These are phyloP conservation scores for Cladorrhinum sp. DNA, from an alignment of 2,329 filamentous ascomycete genomes.

Conservation along the genomic window DNA sequence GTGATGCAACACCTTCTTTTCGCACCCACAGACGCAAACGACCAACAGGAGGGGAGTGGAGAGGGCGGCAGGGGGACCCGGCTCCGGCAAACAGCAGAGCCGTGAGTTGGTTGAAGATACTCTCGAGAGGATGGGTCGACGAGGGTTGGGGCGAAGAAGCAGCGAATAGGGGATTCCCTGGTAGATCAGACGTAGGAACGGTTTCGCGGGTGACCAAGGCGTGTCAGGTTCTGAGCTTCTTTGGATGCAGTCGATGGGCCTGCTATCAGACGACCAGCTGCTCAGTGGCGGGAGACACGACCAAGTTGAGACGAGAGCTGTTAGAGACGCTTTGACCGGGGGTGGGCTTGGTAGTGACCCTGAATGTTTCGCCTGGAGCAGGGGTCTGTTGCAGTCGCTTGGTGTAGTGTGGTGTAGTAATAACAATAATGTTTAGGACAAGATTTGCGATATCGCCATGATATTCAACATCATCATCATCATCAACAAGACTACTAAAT, in stretches of 20 bases:
- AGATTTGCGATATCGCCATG: background rate
- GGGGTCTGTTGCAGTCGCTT: slow-evolving; percentile 25
- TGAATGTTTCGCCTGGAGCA: slow-evolving; percentile 38
- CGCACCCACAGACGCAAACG: slow-evolving; percentile 14
- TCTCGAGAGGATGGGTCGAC: slow-evolving; percentile 8
- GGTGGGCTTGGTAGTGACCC: slow-evolving; percentile 30
- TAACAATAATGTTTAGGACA: background rate
- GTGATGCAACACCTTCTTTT: slow-evolving; percentile 17
- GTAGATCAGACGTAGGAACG: slow-evolving; percentile 44
- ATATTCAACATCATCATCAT: background rate
- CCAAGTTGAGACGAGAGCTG: slow-evolving; percentile 43
- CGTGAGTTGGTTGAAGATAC: slow-evolving; percentile 4
- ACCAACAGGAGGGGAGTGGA: slow-evolving; percentile 7
- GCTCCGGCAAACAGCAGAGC: slow-evolving; percentile 5
- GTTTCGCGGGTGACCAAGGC: slow-evolving; percentile 42
- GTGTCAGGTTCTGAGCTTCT: slow-evolving; percentile 37
- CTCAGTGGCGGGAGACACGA: slow-evolving; percentile 29
- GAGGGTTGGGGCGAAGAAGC: background rate
- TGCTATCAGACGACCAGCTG: slow-evolving; percentile 31
- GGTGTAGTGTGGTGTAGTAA: background rate
- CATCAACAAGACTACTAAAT: background rate
- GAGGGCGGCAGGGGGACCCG: slow-evolving; percentile 16
- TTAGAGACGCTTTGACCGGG: slow-evolving; percentile 45
- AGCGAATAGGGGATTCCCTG: slow-evolving; percentile 26
- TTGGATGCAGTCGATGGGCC: slow-evolving; percentile 12